Conservation (phyloP, 2,329 filamentous ascomycete species). For the Xylaria sp. region DNA sequence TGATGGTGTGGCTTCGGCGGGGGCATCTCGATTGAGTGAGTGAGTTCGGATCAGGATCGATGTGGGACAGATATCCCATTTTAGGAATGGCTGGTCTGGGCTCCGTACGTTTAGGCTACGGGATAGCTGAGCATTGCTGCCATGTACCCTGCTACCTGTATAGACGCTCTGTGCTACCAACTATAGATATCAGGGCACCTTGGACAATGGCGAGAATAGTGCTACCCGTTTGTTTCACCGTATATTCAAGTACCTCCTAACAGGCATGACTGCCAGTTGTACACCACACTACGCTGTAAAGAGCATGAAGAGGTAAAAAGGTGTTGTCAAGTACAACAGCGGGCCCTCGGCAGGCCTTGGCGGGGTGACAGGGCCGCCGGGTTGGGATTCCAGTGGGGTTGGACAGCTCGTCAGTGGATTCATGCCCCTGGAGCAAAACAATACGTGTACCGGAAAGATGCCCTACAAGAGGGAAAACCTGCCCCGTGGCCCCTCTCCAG, state of each 20-base stretch:
- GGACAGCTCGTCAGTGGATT: slow-evolving; percentile 28
- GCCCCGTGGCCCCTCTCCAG: slow-evolving; percentile 36
- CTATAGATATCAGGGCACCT: neutral
- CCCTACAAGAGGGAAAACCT: slow-evolving; percentile 28
- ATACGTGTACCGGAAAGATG: slow-evolving; percentile 30
- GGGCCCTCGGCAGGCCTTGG: slow-evolving; percentile 26
- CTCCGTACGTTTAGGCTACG: slow-evolving; percentile 1
- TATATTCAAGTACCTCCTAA: slow-evolving; percentile 7
- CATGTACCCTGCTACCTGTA: slow-evolving; percentile 6
- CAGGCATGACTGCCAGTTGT: slow-evolving; percentile 1
- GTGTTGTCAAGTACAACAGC: slow-evolving; percentile 25
- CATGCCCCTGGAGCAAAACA: slow-evolving; percentile 25
- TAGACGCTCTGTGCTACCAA: neutral
- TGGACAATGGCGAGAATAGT: neutral
- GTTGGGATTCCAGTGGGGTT: slow-evolving; percentile 36
- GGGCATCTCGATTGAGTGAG: slow-evolving; percentile 33
- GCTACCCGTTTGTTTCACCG: neutral
- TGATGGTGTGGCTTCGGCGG: slow-evolving; percentile 35
- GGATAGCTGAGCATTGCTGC: slow-evolving; percentile 2
- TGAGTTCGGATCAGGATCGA: slow-evolving; percentile 31
- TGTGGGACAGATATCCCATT: slow-evolving; percentile 28
- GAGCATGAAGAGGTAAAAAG: slow-evolving; percentile 19
- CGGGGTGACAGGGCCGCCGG: slow-evolving; percentile 35
- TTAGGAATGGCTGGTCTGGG: slow-evolving; percentile 27
- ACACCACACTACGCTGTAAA: neutral